Percentiles rank a stretch among this genome's conserved stretches.
Conservation (phyloP, 2,329 filamentous ascomycete genomes). For the Cladosporium sphaerospermum region DNA sequence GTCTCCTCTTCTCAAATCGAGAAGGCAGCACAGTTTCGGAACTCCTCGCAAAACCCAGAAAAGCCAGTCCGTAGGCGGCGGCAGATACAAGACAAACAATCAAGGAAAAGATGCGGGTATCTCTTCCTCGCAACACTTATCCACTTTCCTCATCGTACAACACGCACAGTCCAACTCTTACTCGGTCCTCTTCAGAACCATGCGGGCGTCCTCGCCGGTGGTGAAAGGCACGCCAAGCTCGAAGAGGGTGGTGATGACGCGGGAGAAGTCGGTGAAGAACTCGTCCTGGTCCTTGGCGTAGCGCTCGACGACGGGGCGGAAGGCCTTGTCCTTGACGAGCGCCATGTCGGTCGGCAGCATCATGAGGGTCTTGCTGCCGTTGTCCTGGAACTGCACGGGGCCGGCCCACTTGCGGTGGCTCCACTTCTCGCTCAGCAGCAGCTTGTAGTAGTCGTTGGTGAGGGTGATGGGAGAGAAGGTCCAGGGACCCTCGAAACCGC, state of each 20-base stretch:
- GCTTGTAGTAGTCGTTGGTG: slow-evolving; percentile 90
- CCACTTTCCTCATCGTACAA: not conserved
- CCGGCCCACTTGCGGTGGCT: slow-evolving; percentile 85
- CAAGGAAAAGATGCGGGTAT: not conserved
- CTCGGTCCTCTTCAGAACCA: slow-evolving; percentile 41
- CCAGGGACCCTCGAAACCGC: slow-evolving; percentile 84
- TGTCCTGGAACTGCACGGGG: slow-evolving; percentile 84
- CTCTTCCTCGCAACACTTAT: not conserved
- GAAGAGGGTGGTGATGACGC: slow-evolving; percentile 74
- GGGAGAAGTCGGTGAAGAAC: slow-evolving; percentile 91
- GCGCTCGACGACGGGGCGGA: slow-evolving; percentile 71
- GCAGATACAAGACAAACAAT: not conserved
- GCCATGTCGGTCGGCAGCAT: slow-evolving; percentile 94
- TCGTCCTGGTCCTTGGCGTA: slow-evolving; percentile 86
- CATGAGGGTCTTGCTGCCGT: slow-evolving; percentile 82
- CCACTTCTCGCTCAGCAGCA: slow-evolving; percentile 91
- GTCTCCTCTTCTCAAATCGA: slow-evolving; percentile 17
- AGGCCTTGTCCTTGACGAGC: slow-evolving; percentile 79
- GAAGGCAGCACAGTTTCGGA: not conserved
- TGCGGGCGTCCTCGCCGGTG: slow-evolving; percentile 40
- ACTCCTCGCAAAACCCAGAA: slow-evolving; percentile 1
- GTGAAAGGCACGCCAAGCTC: slow-evolving; percentile 91
- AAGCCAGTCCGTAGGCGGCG: not conserved
- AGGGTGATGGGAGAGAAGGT: slow-evolving; percentile 85
- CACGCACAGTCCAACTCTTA: slow-evolving; percentile 11